phyloP scores from a whole-genome alignment of 2,329 filamentous ascomycete genomes.

The Ophiostoma piceae region DNA sequence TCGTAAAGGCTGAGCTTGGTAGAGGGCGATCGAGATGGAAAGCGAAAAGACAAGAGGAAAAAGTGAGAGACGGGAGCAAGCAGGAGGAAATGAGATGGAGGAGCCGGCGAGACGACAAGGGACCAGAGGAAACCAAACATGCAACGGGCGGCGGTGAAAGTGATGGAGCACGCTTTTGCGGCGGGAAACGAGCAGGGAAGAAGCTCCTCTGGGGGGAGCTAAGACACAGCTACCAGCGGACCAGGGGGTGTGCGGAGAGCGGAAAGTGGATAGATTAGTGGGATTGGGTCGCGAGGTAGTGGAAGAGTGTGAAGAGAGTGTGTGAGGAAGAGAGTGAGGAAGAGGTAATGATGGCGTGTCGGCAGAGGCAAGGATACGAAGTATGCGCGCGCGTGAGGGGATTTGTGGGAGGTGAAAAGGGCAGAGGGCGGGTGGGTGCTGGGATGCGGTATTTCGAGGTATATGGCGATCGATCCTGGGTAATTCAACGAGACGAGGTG shows the following conservation, averaged over 20 bases:
- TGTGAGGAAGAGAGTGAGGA: background rate
- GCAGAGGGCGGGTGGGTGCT: background rate
- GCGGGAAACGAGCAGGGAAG: constrained; percentile 13
- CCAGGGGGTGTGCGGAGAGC: constrained; percentile 5
- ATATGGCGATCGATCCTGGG: background rate
- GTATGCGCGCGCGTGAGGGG: constrained; percentile 13
- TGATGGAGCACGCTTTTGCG: constrained; percentile 11
- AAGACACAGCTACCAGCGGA: constrained; percentile 13
- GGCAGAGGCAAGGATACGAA: background rate
- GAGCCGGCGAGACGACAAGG: background rate
- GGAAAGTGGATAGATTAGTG: constrained; percentile 10
- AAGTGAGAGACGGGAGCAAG: background rate
- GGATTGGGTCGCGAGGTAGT: background rate
- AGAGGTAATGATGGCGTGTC: background rate
- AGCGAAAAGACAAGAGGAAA: constrained; percentile 2
- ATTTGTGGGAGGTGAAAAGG: background rate
- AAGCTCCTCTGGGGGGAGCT: constrained; percentile 9
- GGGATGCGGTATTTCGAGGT: constrained; percentile 12
- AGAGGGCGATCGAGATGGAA: constrained; percentile 9
- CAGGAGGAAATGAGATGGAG: constrained; percentile 10
- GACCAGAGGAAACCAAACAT: constrained; percentile 4
- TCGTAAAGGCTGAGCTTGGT: background rate
- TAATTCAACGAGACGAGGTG: background rate
- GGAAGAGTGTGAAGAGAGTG: background rate
- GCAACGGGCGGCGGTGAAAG: constrained; percentile 14